phyloP scores from a whole-genome alignment of 306 rosid species.

The Dryas drummondii region DNA sequence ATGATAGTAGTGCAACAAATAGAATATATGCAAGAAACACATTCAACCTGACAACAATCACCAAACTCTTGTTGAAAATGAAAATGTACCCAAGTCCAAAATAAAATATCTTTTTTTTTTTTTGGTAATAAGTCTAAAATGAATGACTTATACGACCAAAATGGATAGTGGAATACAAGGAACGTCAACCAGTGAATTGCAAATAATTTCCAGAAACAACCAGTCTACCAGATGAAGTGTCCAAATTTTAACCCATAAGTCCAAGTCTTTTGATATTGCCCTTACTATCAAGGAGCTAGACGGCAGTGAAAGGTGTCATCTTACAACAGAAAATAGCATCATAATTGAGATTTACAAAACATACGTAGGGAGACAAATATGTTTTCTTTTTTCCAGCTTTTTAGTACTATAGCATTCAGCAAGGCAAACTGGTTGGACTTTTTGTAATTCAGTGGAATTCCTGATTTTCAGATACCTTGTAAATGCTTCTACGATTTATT shows the following conservation, averaged over 20 bases:
- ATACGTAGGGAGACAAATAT: not conserved
- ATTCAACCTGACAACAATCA: conserved; percentile 16
- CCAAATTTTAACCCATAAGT: not conserved
- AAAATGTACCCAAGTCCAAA: not conserved
- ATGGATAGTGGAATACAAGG: not conserved
- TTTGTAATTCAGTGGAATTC: not conserved
- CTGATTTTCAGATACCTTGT: not conserved
- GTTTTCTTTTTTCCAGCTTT: not conserved
- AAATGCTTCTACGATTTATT: not conserved
- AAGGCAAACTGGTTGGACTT: not conserved
- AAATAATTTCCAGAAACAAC: not conserved
- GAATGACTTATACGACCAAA: not conserved
- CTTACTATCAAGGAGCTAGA: not conserved
- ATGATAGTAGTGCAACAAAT: conserved; percentile 8
- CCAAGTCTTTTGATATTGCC: not conserved
- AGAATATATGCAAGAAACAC: conserved; percentile 13
- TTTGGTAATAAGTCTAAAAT: not conserved
- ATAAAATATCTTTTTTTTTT: not conserved
- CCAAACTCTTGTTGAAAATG: not conserved
- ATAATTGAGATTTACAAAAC: not conserved
- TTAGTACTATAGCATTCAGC: not conserved
- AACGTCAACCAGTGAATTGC: conserved; percentile 9
- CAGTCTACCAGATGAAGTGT: not conserved
- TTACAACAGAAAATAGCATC: not conserved
- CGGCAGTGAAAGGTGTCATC: not conserved